Evolutionary conservation across 257 asterid genomes (phyloP).

Genomic region (Galeopsis tetrahit): DNA sequence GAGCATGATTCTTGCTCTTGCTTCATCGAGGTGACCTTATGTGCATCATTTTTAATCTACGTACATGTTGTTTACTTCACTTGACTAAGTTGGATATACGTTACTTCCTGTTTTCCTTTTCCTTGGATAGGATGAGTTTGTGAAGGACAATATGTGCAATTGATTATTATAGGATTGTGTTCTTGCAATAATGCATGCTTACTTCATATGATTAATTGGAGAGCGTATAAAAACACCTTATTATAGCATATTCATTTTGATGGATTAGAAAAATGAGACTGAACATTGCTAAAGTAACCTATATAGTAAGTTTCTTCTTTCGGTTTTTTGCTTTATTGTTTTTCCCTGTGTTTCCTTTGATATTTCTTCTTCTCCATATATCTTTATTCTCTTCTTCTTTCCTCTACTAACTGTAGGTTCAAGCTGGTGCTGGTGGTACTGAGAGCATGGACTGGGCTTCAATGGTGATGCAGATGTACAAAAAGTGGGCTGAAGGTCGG

Average conservation of each 20-base stretch:
- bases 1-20: conserved; percentile 92
- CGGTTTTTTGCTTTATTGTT: neutral
- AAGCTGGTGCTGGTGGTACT: conserved; percentile 99
- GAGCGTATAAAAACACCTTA: neutral
- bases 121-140: neutral
- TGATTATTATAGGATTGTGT: conserved; percentile 8
- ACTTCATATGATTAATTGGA: neutral
- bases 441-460: conserved; percentile 99
- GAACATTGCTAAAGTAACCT: conserved; percentile 3
- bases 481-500: conserved; percentile 81
- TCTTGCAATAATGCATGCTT: conserved; percentile 2
- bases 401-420: conserved; percentile 58
- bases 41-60: conserved; percentile 8
- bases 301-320: neutral
- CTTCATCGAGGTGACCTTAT: conserved; percentile 78
- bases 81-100: neutral
- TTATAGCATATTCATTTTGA: neutral
- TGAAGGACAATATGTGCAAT: neutral
- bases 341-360: neutral
- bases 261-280: conserved; percentile 10
- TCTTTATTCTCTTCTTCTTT: neutral
- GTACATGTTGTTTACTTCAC: neutral
- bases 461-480: conserved; percentile 96
- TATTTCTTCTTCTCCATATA: conserved; percentile 16
- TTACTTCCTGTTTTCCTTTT: neutral